Conservation (phyloP, 1,284 basidiomycete species). For the Ganoderma meredithae region DNA sequence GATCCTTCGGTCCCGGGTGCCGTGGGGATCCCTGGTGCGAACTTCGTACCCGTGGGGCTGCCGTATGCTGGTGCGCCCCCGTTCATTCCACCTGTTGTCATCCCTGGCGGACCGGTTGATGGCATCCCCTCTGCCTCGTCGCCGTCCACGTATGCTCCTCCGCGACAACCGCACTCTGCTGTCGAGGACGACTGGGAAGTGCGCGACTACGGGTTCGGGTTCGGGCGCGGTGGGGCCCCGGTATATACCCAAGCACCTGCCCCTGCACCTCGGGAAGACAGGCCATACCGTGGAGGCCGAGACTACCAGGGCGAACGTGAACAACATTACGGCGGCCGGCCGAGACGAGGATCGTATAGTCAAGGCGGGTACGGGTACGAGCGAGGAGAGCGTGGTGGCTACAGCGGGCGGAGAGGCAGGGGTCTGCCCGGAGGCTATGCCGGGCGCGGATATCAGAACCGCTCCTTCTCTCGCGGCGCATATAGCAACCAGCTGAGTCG, state of each 20-base stretch:
- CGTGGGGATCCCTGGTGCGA: conserved; percentile 21
- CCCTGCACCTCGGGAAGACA: conserved; percentile 21
- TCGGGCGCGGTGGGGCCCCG: conserved; percentile 29
- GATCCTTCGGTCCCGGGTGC: conserved; percentile 4
- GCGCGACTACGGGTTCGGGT: conserved; percentile 57
- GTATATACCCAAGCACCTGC: conserved; percentile 18
- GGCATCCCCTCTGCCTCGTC: conserved; percentile 26
- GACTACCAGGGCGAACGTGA: conserved; percentile 34
- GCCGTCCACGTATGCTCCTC: conserved; percentile 27
- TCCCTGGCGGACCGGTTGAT: conserved; percentile 23
- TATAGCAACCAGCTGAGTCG: conserved; percentile 38
- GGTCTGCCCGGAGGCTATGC: conserved; percentile 43
- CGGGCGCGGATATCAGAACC: conserved; percentile 42
- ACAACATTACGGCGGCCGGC: conserved; percentile 33
- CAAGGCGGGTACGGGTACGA: conserved; percentile 37
- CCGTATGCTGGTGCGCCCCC: conserved; percentile 22
- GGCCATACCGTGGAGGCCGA: conserved; percentile 25
- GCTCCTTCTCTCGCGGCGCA: conserved; percentile 37
- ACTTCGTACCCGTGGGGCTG: conserved; percentile 17
- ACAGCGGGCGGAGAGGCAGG: conserved; percentile 41
- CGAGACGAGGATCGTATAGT: conserved; percentile 41
- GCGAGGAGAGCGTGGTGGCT: conserved; percentile 41
- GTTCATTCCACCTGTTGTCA: conserved; percentile 26
- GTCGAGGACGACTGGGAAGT: conserved; percentile 59
- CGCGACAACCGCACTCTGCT: conserved; percentile 27